These are phyloP conservation scores for Cyberlindnera euphorbiae DNA, from an alignment of 805 yeast species.

Conservation along the genomic window DNA sequence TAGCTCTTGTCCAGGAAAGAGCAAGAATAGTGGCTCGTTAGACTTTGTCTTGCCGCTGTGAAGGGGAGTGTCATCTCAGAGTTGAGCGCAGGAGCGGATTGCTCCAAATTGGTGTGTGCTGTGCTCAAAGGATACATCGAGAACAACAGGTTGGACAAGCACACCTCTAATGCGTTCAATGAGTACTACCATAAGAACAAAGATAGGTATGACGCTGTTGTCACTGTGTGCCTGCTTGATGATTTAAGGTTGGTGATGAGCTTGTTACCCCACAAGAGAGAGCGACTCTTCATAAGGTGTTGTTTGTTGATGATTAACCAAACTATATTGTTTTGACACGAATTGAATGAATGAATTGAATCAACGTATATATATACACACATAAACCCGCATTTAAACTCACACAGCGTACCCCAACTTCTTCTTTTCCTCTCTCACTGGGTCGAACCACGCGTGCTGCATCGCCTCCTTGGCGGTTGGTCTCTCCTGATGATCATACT, in stretches of 20 bases:
- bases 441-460: constrained; percentile 64
- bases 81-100: too few relatives aligned
- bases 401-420: constrained; percentile 2
- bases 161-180: constrained; percentile 3
- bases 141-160: constrained; percentile 1
- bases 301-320: constrained; percentile 8
- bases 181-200: constrained; percentile 7
- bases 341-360: too few relatives aligned
- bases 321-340: too few relatives aligned
- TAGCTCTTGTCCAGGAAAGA: too few relatives aligned
- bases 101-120: neutral
- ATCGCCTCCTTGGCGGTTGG: constrained; percentile 86
- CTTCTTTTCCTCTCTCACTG: constrained; percentile 16
- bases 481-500: constrained; percentile 84
- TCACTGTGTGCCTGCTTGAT: neutral
- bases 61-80: too few relatives aligned
- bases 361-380: too few relatives aligned
- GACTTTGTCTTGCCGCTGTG: too few relatives aligned
- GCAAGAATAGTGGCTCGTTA: too few relatives aligned
- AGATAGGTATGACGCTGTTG: neutral
- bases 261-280: neutral
- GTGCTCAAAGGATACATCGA: constrained; percentile 7
- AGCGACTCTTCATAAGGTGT: constrained; percentile 9
- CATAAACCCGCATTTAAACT: too few relatives aligned
- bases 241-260: constrained; percentile 1